Base-by-base conservation (phyloP, 441 rosid species). In the Populus trichocarpa region DNA sequence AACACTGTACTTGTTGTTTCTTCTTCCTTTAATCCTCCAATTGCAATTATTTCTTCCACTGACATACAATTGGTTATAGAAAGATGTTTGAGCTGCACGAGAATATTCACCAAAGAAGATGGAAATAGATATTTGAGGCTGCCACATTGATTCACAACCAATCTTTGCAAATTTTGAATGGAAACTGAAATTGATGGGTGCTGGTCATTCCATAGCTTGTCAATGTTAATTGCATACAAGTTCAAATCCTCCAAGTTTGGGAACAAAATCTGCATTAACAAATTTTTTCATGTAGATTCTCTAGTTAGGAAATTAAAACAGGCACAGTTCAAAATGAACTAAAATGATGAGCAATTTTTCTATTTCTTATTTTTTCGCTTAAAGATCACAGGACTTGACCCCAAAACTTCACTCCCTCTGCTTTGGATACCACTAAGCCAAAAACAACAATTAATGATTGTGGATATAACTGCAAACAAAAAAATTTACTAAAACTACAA, bases 21-120 rank as follows among this genome's bases (percentile, higher is more conserved):
- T 59, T 74, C 78, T 69, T 25, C 35, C 28, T 7, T 64, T 28
- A 6, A 11, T 33, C 30, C 75, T 68, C 70, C 71, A 18, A 30
- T 33, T 2, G 10, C 46, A 5, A 81, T 30, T 77, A 77, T 68
- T 35, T 42, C 78, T 40, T 73, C 78, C 38, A 82, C 20, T 5
- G 13, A 5, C 1, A 7, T 4, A 22, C 80, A 74, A 5, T 69
- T 4, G 9, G 16, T 1, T 73, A 82, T 35, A 20, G 61, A 46
- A 79, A 82, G 75, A 23, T 23, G 42, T 64, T 79, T 40, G 57
- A 79, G 82, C 10, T 70, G 79, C n/a, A 5, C 13, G 64, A 82
- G 71, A 67, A n/a, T 14, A 57, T 26, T 59, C n/a, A 78, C 61
- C 13, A 74, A 6, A 5, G 68, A 57, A 42, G 23, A 20, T 25